Percentiles rank a stretch among this genome's conserved stretches.
Conservation (phyloP, 225 moss, liverwort and hornwort species). For the Rhytidiadelphus loreus region DNA sequence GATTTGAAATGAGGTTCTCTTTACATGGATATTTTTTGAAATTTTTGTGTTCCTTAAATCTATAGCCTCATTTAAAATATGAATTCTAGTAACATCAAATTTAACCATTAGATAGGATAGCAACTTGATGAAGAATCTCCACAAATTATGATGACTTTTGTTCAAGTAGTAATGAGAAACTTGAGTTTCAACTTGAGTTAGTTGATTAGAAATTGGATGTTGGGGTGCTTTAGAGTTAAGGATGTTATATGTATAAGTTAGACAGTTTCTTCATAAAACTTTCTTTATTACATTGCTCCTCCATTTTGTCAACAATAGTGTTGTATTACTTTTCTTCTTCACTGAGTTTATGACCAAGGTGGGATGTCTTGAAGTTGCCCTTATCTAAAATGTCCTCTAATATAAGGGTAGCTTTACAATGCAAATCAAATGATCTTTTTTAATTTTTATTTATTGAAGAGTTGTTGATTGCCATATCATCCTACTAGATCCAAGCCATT, state of each 20-base stretch:
- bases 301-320: background rate
- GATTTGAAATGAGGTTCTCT: too few relatives aligned
- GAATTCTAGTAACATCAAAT: too few relatives aligned
- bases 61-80: too few relatives aligned
- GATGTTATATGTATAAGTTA: background rate
- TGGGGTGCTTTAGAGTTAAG: background rate
- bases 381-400: background rate
- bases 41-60: too few relatives aligned
- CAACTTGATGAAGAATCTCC: too few relatives aligned
- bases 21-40: too few relatives aligned
- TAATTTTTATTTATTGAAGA: background rate
- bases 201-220: too few relatives aligned
- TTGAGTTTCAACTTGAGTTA: too few relatives aligned
- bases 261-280: background rate
- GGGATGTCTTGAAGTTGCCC: background rate
- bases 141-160: too few relatives aligned
- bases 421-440: background rate
- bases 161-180: too few relatives aligned
- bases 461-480: background rate
- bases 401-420: background rate
- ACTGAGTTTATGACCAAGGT: background rate
- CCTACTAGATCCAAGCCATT: background rate
- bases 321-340: background rate
- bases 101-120: too few relatives aligned
- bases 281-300: rapidly evolving